Percentiles rank a stretch among this genome's conserved stretches.
Evolutionary conservation across 305 asterid genomes (phyloP).

Genomic region (Withania somnifera): DNA sequence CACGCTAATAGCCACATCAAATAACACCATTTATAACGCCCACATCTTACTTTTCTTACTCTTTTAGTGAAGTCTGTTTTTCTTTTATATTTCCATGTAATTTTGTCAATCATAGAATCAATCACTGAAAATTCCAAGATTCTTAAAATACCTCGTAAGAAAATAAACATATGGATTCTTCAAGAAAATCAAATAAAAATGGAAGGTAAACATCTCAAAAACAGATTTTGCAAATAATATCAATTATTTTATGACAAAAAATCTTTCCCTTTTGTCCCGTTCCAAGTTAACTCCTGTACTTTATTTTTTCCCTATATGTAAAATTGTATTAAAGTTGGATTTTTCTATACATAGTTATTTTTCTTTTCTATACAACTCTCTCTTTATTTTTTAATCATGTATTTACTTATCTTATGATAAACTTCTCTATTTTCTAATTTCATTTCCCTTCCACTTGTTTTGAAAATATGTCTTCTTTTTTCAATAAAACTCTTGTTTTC

Average conservation of each 20-base stretch:
- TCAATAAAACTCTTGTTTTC: neutral
- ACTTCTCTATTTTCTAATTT: neutral
- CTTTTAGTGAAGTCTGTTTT: neutral
- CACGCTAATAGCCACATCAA: neutral
- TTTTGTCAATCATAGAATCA: neutral
- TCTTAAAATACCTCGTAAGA: neutral
- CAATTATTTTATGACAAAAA: neutral
- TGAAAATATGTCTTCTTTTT: neutral
- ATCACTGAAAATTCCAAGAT: neutral
- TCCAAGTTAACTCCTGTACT: neutral
- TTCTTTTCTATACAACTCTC: neutral
- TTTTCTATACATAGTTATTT: neutral
- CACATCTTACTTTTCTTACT: neutral
- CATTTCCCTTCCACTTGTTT: neutral
- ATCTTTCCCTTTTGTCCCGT: neutral
- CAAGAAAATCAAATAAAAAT: neutral
- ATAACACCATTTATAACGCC: neutral
- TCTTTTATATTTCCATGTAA: neutral
- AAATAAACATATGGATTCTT: neutral
- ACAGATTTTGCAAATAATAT: neutral
- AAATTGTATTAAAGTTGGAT: neutral
- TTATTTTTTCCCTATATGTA: neutral
- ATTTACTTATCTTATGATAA: neutral
- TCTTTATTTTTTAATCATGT: neutral
- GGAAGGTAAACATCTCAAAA: neutral